A percentile compares a stretch with the other conserved stretches of the same genome.
Conservation (phyloP, 768 basidiomycete species). For the Tylopilus rubrobrunneus region DNA sequence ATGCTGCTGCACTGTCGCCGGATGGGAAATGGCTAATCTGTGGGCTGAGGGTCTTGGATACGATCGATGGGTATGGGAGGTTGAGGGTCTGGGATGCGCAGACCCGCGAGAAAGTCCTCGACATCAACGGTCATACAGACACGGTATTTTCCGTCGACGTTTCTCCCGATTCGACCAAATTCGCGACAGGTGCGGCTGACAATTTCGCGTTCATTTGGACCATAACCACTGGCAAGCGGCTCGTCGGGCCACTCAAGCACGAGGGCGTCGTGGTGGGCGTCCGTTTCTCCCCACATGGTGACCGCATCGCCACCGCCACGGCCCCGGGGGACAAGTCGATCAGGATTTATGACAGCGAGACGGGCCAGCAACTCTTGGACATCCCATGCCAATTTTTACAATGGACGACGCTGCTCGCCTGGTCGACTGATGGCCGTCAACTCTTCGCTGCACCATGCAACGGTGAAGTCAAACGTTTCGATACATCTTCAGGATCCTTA, state of each 20-base stretch:
- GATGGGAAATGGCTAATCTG: too few species aligned
- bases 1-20: too few species aligned
- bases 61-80: too few species aligned
- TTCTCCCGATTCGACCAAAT: too few species aligned
- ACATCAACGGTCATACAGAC: slow-evolving; percentile 35
- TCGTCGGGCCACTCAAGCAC: too few species aligned
- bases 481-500: not conserved
- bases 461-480: not conserved
- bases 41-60: too few species aligned
- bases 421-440: not conserved
- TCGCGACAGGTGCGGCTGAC: too few species aligned
- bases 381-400: not conserved
- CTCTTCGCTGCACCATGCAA: not conserved
- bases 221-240: too few species aligned
- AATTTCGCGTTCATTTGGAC: too few species aligned
- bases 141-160: too few species aligned
- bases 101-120: slow-evolving; percentile 50
- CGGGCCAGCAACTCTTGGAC: not conserved
- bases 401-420: not conserved
- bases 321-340: not conserved
- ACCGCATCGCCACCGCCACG: not conserved
- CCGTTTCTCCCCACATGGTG: not conserved
- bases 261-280: too few species aligned
- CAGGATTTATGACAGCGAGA: not conserved
- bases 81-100: too few species aligned